Evolutionary conservation across 176 grass and related monocot species (phyloP).

Genomic region (Pharus latifolius): DNA sequence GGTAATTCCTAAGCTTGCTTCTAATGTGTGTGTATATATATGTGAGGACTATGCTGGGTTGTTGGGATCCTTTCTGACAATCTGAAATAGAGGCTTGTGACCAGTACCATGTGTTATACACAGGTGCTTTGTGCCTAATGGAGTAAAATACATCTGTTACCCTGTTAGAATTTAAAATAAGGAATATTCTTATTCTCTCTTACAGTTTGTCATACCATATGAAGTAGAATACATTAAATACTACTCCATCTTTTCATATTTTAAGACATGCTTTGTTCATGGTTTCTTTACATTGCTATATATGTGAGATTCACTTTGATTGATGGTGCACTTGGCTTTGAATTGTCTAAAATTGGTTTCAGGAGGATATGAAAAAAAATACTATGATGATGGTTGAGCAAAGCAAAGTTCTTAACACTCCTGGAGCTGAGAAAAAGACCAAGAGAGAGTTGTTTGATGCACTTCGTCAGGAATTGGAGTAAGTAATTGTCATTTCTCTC

Average conservation of each 20-base stretch:
- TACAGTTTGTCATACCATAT: no score
- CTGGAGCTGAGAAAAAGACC: constrained; percentile 89
- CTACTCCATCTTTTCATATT: no score
- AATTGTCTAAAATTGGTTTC: constrained; percentile 6
- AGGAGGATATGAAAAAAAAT: constrained; percentile 98
- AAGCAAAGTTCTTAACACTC: constrained; percentile 84
- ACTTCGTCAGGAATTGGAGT: constrained; percentile 86
- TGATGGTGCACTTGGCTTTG: neutral
- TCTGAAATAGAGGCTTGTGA: neutral
- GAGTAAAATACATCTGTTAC: no score
- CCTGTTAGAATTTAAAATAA: no score
- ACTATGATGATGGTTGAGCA: constrained; percentile 99
- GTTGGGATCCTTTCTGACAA: neutral
- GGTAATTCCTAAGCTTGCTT: no score
- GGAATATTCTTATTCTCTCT: no score
- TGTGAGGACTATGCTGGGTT: no score
- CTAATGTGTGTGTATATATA: no score
- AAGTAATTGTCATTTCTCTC: constrained; percentile 17
- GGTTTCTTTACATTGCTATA: neutral
- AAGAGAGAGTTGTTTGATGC: constrained; percentile 92
- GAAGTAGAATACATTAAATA: no score
- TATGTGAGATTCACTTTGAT: neutral
- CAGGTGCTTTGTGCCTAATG: no score
- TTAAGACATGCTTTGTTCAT: neutral
- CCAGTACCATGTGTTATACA: neutral